Percentiles rank a stretch among this genome's conserved stretches.
Conservation (phyloP, 148 eudicot genomes). For the Vaccinium macrocarpon region DNA sequence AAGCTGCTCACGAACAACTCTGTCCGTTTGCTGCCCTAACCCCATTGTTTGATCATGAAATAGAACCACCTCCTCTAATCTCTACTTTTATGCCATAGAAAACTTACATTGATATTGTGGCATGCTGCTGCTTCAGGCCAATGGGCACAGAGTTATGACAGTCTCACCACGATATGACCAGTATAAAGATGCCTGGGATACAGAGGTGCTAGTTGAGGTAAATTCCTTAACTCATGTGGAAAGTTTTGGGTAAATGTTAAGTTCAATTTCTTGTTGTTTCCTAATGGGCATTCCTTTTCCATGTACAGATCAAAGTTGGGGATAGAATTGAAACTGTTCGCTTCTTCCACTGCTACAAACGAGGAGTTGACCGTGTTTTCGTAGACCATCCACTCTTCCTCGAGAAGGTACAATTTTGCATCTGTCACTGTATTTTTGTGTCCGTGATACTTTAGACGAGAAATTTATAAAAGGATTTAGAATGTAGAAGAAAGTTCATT, state of each 20-base stretch:
- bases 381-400: conserved; percentile 63
- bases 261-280: background rate
- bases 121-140: conserved; percentile 31
- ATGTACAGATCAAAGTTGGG: conserved; percentile 51
- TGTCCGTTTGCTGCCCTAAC: no score
- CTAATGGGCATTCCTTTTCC: background rate
- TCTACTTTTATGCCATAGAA: background rate
- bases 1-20: no score
- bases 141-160: conserved; percentile 78
- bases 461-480: background rate
- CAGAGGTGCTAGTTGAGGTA: conserved; percentile 63
- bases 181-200: conserved; percentile 91
- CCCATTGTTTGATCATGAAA: background rate
- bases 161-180: conserved; percentile 81
- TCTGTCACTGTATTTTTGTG: background rate
- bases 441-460: no score
- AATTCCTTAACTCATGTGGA: background rate
- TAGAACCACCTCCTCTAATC: background rate
- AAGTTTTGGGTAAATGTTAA: background rate
- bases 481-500: background rate
- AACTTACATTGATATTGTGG: background rate
- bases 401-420: conserved; percentile 33
- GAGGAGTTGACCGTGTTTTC: conserved; percentile 63
- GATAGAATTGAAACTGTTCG: conserved; percentile 42
- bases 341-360: conserved; percentile 58